Conservation (phyloP, 257 asterid species). For the Jasminum sambac region DNA sequence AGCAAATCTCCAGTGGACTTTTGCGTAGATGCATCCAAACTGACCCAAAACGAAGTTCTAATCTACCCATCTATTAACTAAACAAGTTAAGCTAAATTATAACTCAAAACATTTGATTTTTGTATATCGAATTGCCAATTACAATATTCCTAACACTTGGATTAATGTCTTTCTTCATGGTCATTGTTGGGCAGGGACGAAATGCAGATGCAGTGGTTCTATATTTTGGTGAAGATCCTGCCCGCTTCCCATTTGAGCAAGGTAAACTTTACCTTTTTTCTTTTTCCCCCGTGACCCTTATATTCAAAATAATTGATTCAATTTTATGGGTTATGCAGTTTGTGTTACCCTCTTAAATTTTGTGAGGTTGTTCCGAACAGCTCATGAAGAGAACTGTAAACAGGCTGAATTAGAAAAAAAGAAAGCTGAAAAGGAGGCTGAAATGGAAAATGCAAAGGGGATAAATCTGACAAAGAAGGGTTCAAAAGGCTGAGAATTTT, state of each 20-base stretch:
- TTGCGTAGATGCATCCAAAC: too few relatives aligned
- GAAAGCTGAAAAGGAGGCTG: slow-evolving; percentile 92
- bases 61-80: too few relatives aligned
- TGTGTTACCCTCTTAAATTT: slow-evolving; percentile 87
- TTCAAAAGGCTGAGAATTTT: slow-evolving; percentile 42
- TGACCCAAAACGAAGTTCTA: too few relatives aligned
- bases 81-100: too few relatives aligned
- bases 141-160: too few relatives aligned
- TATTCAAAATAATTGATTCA: slow-evolving; percentile 28
- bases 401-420: slow-evolving; percentile 96
- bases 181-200: slow-evolving; percentile 70
- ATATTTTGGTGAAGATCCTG: slow-evolving; percentile 98
- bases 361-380: slow-evolving; percentile 84
- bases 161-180: slow-evolving; percentile 14
- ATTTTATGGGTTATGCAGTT: slow-evolving; percentile 53
- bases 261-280: slow-evolving; percentile 42
- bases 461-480: slow-evolving; percentile 49
- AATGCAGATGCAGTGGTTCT: slow-evolving; percentile 94
- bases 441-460: slow-evolving; percentile 71
- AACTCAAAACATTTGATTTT: too few relatives aligned
- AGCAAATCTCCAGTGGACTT: too few relatives aligned
- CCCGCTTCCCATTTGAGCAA: slow-evolving; percentile 94
- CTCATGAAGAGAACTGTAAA: slow-evolving; percentile 88
- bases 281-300: not conserved
- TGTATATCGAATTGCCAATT: too few relatives aligned